A percentile compares a stretch with the other conserved stretches of the same genome.
These are phyloP conservation scores for Ceratocystis destructans DNA, from an alignment of 2,329 filamentous ascomycete species.

Conservation along the genomic window DNA sequence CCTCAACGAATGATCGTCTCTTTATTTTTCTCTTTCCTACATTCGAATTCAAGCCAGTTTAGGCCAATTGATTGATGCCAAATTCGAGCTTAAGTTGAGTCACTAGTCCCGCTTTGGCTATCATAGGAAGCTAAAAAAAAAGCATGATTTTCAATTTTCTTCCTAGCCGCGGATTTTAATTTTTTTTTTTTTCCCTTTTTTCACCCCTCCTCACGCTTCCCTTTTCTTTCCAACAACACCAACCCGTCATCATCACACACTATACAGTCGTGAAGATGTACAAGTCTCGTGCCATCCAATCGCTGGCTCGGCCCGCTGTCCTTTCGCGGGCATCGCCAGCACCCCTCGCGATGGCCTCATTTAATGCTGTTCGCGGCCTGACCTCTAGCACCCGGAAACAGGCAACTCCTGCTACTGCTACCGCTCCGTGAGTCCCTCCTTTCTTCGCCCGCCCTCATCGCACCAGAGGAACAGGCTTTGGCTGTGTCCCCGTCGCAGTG, in stretches of 20 bases:
- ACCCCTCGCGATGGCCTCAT: constrained; percentile 18
- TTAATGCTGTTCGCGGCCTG: constrained; percentile 14
- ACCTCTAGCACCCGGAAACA: constrained; percentile 20
- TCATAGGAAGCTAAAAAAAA: no score
- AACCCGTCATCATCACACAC: not conserved
- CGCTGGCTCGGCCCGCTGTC: constrained; percentile 16
- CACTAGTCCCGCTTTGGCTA: no score
- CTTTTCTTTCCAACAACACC: not conserved
- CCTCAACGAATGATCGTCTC: no score
- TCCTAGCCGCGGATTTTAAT: no score
- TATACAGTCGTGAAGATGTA: constrained; percentile 11
- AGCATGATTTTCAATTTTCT: no score
- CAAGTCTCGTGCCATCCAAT: constrained; percentile 18
- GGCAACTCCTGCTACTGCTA: constrained; percentile 14
- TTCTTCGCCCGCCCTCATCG: not conserved
- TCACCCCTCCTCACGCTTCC: not conserved
- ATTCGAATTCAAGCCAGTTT: no score
- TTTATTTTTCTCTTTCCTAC: no score
- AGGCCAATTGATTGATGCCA: no score
- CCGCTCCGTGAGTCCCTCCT: constrained; percentile 16
- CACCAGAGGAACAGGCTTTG: not conserved
- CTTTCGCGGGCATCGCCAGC: constrained; percentile 15
- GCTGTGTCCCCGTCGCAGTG: not conserved
- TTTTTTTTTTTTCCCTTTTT: not conserved
- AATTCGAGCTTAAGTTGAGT: no score